These are phyloP conservation scores for Phytophthora capsici DNA, from an alignment of 352 stramenopile species.

Conservation along the genomic window DNA sequence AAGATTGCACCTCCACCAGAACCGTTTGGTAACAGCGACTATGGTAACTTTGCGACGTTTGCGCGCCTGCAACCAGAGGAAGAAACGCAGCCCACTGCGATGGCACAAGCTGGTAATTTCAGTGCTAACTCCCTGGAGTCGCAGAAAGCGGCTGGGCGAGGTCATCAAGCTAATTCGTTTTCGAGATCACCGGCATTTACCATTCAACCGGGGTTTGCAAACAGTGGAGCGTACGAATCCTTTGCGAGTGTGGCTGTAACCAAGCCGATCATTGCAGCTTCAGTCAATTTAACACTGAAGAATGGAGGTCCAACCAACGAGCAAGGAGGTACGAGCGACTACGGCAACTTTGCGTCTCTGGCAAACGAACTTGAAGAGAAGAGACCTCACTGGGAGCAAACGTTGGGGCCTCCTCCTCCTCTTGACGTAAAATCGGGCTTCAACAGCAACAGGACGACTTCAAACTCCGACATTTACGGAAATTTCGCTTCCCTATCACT, in stretches of 20 bases:
- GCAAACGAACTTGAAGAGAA: constrained; percentile 21
- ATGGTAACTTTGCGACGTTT: constrained; percentile 55
- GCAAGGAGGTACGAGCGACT: constrained; percentile 13
- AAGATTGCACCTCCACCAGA: background rate
- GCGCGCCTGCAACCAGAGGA: constrained; percentile 18
- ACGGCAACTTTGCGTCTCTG: constrained; percentile 35
- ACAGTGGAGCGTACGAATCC: constrained; percentile 31
- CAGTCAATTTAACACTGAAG: background rate
- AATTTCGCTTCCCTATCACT: constrained; percentile 42
- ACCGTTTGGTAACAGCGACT: constrained; percentile 35
- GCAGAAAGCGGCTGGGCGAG: constrained; percentile 24
- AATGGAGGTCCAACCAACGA: background rate
- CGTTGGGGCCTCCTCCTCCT: constrained; percentile 29
- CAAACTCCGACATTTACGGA: constrained; percentile 35
- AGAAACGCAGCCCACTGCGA: constrained; percentile 7
- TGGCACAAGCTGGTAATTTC: background rate
- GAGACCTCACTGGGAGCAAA: constrained; percentile 20
- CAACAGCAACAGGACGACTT: constrained; percentile 5
- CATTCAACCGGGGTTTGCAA: constrained; percentile 7
- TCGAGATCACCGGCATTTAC: constrained; percentile 22
- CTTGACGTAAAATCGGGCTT: constrained; percentile 11
- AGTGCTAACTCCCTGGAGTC: constrained; percentile 15
- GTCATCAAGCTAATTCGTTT: constrained; percentile 22
- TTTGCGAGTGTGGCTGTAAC: constrained; percentile 36
- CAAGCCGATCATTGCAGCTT: constrained; percentile 18